Evolutionary conservation across 208 protist species (phyloP).

Genomic region (Histomonas meleagridis): DNA sequence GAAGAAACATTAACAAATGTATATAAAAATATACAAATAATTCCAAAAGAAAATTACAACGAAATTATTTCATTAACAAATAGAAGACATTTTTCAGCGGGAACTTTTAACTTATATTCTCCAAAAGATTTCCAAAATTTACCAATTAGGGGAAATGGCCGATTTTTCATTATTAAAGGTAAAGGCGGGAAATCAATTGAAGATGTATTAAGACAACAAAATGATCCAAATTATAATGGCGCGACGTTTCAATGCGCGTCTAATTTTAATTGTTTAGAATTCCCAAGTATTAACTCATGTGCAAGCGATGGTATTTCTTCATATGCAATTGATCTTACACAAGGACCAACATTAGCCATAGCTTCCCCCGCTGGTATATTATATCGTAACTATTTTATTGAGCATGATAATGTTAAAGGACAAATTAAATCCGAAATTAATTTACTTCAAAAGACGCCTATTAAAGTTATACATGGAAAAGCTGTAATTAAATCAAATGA

Average conservation of each 20-base stretch:
- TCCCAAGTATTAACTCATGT: neutral
- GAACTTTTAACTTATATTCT: neutral
- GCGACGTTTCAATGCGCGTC: neutral
- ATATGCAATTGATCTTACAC: neutral
- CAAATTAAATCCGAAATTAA: neutral
- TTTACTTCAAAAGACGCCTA: neutral
- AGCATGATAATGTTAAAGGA: neutral
- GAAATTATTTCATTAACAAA: neutral
- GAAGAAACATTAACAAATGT: neutral
- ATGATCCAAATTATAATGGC: neutral
- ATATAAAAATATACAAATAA: neutral
- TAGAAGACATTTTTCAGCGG: neutral
- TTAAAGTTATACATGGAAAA: neutral
- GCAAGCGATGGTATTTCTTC: neutral
- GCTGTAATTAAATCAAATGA: neutral
- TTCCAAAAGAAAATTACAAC: neutral
- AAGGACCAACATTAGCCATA: neutral
- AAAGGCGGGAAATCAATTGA: neutral
- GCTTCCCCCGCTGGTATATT: neutral
- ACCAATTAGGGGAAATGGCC: neutral
- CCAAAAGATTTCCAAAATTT: neutral
- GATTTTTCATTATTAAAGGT: neutral
- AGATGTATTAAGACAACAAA: neutral
- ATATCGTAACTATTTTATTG: slow-evolving; percentile 1
- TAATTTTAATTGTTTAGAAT: slow-evolving; percentile 32